phyloP scores from a whole-genome alignment of 257 asterid genomes.

The Solanum microdontum region DNA sequence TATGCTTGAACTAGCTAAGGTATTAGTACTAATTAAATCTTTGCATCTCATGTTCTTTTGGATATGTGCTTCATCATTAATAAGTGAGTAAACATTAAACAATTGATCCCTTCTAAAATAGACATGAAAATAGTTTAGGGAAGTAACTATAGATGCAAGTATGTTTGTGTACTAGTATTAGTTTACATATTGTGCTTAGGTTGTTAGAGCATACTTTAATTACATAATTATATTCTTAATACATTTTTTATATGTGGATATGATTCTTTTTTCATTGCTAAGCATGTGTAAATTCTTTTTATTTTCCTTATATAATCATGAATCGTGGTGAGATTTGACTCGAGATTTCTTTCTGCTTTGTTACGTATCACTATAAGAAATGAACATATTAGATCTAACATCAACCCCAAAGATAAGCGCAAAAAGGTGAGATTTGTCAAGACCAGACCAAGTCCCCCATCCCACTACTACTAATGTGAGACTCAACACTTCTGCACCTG shows the following conservation, averaged over 20 bases:
- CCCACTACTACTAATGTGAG: neutral
- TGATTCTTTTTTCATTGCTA: neutral
- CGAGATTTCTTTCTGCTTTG: neutral
- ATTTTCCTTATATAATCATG: too few relatives aligned
- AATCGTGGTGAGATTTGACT: neutral
- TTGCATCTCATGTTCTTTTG: neutral
- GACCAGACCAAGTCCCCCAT: neutral
- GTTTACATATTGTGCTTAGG: neutral
- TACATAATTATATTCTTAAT: too few relatives aligned
- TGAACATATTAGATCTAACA: neutral
- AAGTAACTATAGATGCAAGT: neutral
- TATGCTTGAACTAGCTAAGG: constrained; percentile 91
- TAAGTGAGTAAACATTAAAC: neutral
- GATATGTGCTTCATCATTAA: neutral
- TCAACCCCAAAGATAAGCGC: neutral
- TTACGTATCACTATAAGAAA: neutral
- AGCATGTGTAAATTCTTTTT: neutral
- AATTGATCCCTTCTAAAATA: neutral
- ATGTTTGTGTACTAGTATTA: too few relatives aligned
- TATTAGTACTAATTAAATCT: neutral
- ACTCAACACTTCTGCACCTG: neutral
- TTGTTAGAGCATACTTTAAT: too few relatives aligned
- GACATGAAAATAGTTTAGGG: neutral
- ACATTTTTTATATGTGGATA: neutral
- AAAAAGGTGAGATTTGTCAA: neutral